Conservation (phyloP, 1,139 yeast genomes). For the Kurtzmaniella quercitrusa region DNA sequence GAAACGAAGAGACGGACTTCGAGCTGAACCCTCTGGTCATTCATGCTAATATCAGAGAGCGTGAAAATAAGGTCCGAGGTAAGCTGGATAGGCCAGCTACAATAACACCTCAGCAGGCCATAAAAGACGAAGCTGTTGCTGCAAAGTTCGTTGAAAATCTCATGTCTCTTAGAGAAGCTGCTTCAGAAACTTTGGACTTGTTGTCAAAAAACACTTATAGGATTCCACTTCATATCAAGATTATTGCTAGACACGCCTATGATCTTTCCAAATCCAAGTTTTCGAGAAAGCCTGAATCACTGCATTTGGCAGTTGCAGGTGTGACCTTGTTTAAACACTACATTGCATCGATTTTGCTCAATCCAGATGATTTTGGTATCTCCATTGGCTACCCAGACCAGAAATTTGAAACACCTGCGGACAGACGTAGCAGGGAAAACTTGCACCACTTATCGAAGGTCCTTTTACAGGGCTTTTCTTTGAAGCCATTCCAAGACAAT, state of each 20-base stretch:
- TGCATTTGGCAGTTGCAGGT: slow-evolving; percentile 66
- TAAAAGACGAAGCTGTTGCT: slow-evolving; percentile 72
- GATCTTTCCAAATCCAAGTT: slow-evolving; percentile 35
- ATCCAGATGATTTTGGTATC: slow-evolving; percentile 64
- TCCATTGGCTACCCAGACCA: background rate
- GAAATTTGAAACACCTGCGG: background rate
- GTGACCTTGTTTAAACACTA: slow-evolving; percentile 62
- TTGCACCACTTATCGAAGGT: slow-evolving; percentile 57
- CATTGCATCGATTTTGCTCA: slow-evolving; percentile 59
- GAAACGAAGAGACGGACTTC: slow-evolving; percentile 56
- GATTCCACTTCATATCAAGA: slow-evolving; percentile 61
- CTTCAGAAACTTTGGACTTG: slow-evolving; percentile 53
- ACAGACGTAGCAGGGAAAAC: slow-evolving; percentile 37
- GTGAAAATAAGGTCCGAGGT: slow-evolving; percentile 46
- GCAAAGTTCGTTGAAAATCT: slow-evolving; percentile 67
- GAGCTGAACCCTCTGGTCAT: slow-evolving; percentile 81
- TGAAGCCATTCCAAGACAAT: slow-evolving; percentile 68
- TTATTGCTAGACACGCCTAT: slow-evolving; percentile 35
- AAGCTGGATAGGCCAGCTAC: slow-evolving; percentile 24
- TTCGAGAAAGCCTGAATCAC: slow-evolving; percentile 49
- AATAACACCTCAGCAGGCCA: slow-evolving; percentile 63
- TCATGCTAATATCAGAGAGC: slow-evolving; percentile 43
- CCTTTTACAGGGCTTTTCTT: slow-evolving; percentile 59
- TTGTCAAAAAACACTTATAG: slow-evolving; percentile 33
- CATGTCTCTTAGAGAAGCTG: slow-evolving; percentile 67